A percentile compares a stretch with the other conserved stretches of the same genome.
Conservation (phyloP, 2,329 filamentous ascomycete species). For the Passalora sequoiae region DNA sequence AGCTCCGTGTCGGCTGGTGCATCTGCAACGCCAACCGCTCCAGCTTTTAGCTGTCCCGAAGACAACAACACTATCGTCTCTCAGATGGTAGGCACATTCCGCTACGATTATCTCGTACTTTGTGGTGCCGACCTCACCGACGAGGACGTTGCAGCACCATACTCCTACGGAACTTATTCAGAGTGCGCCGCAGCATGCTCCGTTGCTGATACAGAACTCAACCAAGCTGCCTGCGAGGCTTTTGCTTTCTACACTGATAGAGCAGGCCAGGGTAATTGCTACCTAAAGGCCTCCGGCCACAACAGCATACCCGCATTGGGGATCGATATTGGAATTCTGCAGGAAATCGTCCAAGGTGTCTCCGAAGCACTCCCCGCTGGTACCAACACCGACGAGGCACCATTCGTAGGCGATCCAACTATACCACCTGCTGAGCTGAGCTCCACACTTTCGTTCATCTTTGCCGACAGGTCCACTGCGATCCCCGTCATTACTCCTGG, state of each 20-base stretch:
- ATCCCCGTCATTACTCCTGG: constrained; percentile 30
- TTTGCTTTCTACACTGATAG: constrained; percentile 28
- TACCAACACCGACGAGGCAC: constrained; percentile 24
- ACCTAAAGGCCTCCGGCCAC: constrained; percentile 29
- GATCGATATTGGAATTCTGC: constrained; percentile 29
- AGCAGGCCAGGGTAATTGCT: constrained; percentile 28
- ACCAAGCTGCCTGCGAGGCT: constrained; percentile 30
- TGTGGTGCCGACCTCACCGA: constrained; percentile 33
- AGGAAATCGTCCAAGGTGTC: constrained; percentile 27
- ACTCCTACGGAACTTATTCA: constrained; percentile 27
- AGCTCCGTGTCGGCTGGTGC: constrained; percentile 4
- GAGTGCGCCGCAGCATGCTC: constrained; percentile 34
- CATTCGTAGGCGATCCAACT: constrained; percentile 21
- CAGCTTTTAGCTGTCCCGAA: constrained; percentile 30
- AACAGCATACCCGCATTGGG: constrained; percentile 23
- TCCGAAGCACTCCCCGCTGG: constrained; percentile 17
- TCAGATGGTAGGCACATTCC: constrained; percentile 30
- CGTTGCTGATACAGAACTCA: constrained; percentile 26
- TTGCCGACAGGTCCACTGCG: constrained; percentile 27
- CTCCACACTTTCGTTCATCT: constrained; percentile 24
- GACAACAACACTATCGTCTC: constrained; percentile 30
- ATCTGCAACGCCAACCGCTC: constrained; percentile 25
- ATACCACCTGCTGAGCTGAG: constrained; percentile 23
- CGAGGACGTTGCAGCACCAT: constrained; percentile 22
- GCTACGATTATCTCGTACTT: constrained; percentile 32